These are phyloP conservation scores for Galerina marginata DNA, from an alignment of 768 basidiomycete genomes.

Conservation along the genomic window DNA sequence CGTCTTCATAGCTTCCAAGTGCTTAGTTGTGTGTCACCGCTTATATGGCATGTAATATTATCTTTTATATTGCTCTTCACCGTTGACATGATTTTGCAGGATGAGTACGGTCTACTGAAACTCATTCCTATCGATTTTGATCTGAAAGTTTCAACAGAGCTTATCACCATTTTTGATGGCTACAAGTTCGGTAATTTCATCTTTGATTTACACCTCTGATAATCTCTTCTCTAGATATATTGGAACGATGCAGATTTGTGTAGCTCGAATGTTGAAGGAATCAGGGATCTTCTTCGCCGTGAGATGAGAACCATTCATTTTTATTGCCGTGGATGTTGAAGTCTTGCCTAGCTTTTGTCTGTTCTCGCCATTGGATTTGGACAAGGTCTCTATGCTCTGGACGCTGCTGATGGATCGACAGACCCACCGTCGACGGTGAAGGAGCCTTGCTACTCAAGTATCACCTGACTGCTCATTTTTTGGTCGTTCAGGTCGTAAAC, in stretches of 20 bases:
- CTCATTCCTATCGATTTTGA: background rate
- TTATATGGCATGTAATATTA: conserved; percentile 72
- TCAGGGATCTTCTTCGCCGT: conserved; percentile 93
- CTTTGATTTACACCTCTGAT: background rate
- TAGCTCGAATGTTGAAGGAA: conserved; percentile 91
- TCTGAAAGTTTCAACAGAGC: conserved; percentile 47
- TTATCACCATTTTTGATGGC: conserved; percentile 82
- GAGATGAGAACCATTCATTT: conserved; percentile 34
- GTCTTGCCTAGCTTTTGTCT: conserved; percentile 64
- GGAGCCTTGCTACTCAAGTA: conserved; percentile 5
- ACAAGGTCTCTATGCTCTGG: conserved; percentile 88
- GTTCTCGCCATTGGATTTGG: conserved; percentile 84
- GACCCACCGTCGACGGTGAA: conserved; percentile 56
- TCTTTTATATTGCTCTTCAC: background rate
- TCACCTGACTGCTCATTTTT: background rate
- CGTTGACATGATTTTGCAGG: conserved; percentile 45
- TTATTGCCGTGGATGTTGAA: background rate
- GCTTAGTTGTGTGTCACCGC: conserved; percentile 84
- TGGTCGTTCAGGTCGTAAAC: conserved; percentile 60
- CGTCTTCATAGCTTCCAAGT: conserved; percentile 84
- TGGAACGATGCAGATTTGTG: conserved; percentile 93
- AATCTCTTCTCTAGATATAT: conserved; percentile 59
- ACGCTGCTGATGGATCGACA: conserved; percentile 84
- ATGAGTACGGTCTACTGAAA: conserved; percentile 66
- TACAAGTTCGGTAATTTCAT: conserved; percentile 61